Percentiles rank a stretch among this genome's conserved stretches.
phyloP scores from a whole-genome alignment of 2,329 filamentous ascomycete species.

The Aspergillus niger region DNA sequence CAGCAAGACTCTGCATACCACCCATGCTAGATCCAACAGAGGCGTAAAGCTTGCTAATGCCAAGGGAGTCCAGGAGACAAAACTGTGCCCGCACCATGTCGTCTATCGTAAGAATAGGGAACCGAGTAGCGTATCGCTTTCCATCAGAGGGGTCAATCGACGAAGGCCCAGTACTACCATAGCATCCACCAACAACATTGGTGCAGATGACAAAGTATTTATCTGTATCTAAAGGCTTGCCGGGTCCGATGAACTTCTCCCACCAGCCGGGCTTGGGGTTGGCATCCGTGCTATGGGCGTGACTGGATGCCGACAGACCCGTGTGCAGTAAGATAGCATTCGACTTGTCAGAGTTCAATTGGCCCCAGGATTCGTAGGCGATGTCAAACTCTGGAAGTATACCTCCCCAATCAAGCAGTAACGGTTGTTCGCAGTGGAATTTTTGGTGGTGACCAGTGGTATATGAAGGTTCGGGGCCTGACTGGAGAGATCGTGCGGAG shows the following conservation, averaged over 20 bases:
- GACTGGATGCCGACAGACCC: conserved; percentile 92
- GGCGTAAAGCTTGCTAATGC: conserved; percentile 78
- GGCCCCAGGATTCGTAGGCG: conserved; percentile 91
- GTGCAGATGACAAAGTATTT: conserved; percentile 95
- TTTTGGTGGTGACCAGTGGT: conserved; percentile 81
- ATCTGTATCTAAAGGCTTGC: conserved; percentile 79
- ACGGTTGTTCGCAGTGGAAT: conserved; percentile 71
- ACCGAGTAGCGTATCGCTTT: conserved; percentile 86
- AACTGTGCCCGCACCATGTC: conserved; percentile 99
- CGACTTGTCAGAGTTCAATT: conserved; percentile 59
- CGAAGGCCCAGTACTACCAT: conserved; percentile 88
- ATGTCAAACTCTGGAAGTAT: conserved; percentile 85
- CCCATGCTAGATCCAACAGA: conserved; percentile 97
- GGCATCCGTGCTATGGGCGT: conserved; percentile 84
- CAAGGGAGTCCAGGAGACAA: conserved; percentile 76
- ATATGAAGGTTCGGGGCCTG: conserved; percentile 90
- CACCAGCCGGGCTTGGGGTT: conserved; percentile 96
- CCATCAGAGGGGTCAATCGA: conserved; percentile 87
- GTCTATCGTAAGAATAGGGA: conserved; percentile 91
- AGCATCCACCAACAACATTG: conserved; percentile 94
- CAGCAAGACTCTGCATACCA: conserved; percentile 93
- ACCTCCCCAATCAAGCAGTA: conserved; percentile 93
- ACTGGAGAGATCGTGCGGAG: conserved; percentile 65
- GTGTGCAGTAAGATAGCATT: conserved; percentile 94
- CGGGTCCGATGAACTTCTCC: conserved; percentile 96